Percentiles rank a stretch among this genome's conserved stretches.
These are phyloP conservation scores for Penicillium polonicum DNA, from an alignment of 2,329 filamentous ascomycete genomes.

Conservation along the genomic window DNA sequence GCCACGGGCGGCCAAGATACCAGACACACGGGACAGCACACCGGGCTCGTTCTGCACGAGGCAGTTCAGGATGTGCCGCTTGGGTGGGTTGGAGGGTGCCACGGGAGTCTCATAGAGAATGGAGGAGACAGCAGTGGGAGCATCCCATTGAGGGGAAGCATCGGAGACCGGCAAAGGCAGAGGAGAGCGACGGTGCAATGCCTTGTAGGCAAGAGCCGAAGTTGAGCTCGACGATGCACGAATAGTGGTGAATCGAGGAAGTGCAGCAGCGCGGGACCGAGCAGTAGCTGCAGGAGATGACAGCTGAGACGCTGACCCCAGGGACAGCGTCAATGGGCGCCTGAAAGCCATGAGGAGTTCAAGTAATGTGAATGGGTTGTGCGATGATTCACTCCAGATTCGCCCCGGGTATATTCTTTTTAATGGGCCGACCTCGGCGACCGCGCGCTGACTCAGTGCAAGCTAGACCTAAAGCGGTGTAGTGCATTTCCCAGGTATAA, in stretches of 20 bases:
- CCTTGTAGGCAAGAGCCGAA: constrained; percentile 95
- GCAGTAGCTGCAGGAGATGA: constrained; percentile 26
- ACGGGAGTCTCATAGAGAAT: constrained; percentile 98
- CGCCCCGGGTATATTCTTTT: constrained; percentile 27
- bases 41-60: constrained; percentile 98
- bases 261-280: constrained; percentile 28
- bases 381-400: constrained; percentile 28
- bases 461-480: constrained; percentile 4
- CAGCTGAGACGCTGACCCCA: constrained; percentile 33
- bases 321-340: constrained; percentile 37
- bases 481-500: neutral
- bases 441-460: constrained; percentile 31
- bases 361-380: constrained; percentile 18
- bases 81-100: constrained; percentile 77
- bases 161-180: constrained; percentile 77
- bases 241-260: constrained; percentile 33
- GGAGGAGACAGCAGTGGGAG: constrained; percentile 91
- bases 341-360: constrained; percentile 40
- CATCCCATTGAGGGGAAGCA: constrained; percentile 76
- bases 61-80: constrained; percentile 96
- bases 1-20: constrained; percentile 89
- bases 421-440: constrained; percentile 38
- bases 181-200: constrained; percentile 83
- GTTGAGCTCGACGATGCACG: constrained; percentile 63
- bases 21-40: constrained; percentile 92